phyloP scores from a whole-genome alignment of 495 filamentous ascomycete species.

The Pseudoneurospora amorphoporcata region DNA sequence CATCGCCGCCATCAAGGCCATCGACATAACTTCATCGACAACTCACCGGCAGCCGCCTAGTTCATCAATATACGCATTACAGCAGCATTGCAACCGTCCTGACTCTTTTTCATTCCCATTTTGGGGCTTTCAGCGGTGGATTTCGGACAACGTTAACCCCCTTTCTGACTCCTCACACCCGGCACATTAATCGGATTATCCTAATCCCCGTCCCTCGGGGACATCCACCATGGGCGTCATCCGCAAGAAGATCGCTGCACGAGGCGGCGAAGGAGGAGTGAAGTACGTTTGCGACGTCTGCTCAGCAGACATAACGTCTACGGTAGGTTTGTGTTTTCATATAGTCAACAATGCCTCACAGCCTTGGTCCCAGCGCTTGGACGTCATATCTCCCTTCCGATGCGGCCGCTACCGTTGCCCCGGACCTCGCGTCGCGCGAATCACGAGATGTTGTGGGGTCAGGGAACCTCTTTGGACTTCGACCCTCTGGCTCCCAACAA shows the following conservation, averaged over 20 bases:
- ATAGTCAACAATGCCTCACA: neutral
- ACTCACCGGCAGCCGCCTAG: neutral
- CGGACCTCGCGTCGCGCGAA: conserved; percentile 1
- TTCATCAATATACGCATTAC: conserved; percentile 20
- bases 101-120: neutral
- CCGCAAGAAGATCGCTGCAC: conserved; percentile 84
- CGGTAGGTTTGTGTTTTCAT: conserved; percentile 46
- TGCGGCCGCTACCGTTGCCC: neutral
- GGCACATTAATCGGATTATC: conserved; percentile 10
- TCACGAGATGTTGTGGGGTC: conserved; percentile 9
- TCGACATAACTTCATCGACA: conserved; percentile 13
- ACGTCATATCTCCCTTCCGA: neutral
- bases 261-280: conserved; percentile 83
- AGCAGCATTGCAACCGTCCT: neutral
- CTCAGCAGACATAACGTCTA: conserved; percentile 88
- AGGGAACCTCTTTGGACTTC: neutral
- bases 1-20: neutral
- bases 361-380: neutral
- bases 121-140: conserved; percentile 6
- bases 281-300: conserved; percentile 96
- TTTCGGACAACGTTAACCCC: conserved; percentile 3
- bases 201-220: conserved; percentile 4
- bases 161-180: conserved; percentile 5
- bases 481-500: neutral
- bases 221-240: conserved; percentile 72